Conservation (phyloP, 352 stramenopile genomes). For the Phytophthora sp. region DNA sequence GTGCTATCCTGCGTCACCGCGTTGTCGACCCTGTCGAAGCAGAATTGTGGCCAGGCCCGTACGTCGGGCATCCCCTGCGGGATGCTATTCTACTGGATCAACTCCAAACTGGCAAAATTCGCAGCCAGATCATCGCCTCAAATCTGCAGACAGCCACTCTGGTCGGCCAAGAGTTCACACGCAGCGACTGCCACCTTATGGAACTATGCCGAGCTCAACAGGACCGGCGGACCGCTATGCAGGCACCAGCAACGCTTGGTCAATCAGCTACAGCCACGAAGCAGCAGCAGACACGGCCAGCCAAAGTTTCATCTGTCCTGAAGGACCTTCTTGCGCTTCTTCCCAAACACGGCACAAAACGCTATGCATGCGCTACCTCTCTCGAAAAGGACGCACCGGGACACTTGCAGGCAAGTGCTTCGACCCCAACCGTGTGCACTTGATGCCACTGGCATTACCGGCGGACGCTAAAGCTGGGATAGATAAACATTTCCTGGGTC, state of each 20-base stretch:
- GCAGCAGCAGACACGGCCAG: too few relatives aligned
- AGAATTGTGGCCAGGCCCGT: too few relatives aligned
- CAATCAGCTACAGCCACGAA: too few relatives aligned
- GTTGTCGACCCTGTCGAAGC: too few relatives aligned
- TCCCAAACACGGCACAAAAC: background rate
- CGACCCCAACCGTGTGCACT: background rate
- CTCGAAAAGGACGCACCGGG: background rate
- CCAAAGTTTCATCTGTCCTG: background rate
- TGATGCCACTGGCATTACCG: background rate
- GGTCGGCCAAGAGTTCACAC: background rate
- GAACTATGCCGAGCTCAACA: background rate
- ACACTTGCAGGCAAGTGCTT: background rate
- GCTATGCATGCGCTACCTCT: slow-evolving; percentile 1
- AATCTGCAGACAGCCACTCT: background rate
- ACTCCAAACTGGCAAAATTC: slow-evolving; percentile 7
- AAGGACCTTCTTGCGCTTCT: background rate
- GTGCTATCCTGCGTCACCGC: too few relatives aligned
- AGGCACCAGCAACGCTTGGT: too few relatives aligned
- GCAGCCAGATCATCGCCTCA: background rate
- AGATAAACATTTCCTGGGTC: background rate
- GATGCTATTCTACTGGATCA: slow-evolving; percentile 5
- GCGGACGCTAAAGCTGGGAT: background rate
- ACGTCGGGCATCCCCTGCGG: too few relatives aligned
- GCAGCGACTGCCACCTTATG: slow-evolving; percentile 3
- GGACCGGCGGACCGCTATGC: background rate